phyloP scores from a whole-genome alignment of 2,329 filamentous ascomycete genomes.

The Calonectria honghensis region DNA sequence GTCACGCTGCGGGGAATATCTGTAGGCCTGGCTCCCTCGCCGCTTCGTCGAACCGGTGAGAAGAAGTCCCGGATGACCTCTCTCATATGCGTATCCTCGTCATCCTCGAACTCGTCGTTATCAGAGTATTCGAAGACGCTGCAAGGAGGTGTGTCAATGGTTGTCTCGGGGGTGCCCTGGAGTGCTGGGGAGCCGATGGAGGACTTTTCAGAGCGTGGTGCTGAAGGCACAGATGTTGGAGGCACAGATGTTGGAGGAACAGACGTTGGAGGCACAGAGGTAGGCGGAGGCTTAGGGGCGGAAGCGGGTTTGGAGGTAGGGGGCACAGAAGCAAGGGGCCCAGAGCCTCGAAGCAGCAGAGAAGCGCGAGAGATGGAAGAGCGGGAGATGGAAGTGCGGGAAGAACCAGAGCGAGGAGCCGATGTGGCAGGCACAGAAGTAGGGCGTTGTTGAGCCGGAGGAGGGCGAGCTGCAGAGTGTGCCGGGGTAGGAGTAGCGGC shows the following conservation, averaged over 20 bases:
- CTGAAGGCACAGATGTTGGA: conserved; percentile 6
- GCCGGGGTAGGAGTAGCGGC: neutral
- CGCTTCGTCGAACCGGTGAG: conserved; percentile 43
- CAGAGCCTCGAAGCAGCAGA: neutral
- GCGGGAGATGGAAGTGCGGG: neutral
- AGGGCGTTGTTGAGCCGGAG: conserved; percentile 6
- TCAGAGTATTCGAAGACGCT: conserved; percentile 61
- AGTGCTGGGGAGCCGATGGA: conserved; percentile 43
- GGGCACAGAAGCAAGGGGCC: neutral
- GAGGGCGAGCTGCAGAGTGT: neutral
- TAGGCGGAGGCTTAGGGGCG: neutral
- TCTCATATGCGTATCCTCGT: conserved; percentile 47
- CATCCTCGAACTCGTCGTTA: conserved; percentile 48
- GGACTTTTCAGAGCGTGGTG: conserved; percentile 45
- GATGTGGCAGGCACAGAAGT: conserved; percentile 11
- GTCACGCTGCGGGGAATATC: conserved; percentile 11
- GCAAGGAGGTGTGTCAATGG: conserved; percentile 43
- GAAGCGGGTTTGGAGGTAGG: neutral
- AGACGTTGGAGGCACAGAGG: conserved; percentile 3
- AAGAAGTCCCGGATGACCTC: conserved; percentile 51
- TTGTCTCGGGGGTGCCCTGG: conserved; percentile 38
- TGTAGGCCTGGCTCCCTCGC: conserved; percentile 43
- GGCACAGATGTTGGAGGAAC: neutral
- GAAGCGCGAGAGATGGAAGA: conserved; percentile 7
- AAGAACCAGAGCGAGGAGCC: neutral